phyloP scores from a whole-genome alignment of 1,139 yeast genomes.

The Yamadazyma pseudoaaseri region DNA sequence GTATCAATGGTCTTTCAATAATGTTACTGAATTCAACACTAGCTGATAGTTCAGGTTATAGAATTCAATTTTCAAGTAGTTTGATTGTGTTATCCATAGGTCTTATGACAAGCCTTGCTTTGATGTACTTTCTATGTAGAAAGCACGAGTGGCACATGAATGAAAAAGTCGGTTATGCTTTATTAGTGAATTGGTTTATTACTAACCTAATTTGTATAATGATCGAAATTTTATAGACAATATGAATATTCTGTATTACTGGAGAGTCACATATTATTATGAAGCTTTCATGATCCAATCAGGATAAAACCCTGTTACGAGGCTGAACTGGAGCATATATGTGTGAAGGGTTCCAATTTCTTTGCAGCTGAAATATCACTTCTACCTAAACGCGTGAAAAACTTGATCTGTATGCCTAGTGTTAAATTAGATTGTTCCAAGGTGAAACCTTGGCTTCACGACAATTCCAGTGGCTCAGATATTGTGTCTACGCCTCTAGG shows the following conservation, averaged over 20 bases:
- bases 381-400: slow-evolving; percentile 1
- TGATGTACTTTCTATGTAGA: slow-evolving; percentile 58
- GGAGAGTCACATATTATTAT: background rate
- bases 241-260: no score
- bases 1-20: slow-evolving; percentile 58
- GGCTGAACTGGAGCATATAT: no score
- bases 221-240: slow-evolving; percentile 4
- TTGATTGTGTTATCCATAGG: slow-evolving; percentile 52
- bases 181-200: slow-evolving; percentile 56
- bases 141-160: slow-evolving; percentile 66
- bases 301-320: no score
- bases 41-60: slow-evolving; percentile 14
- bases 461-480: slow-evolving; percentile 10
- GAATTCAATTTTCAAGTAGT: slow-evolving; percentile 38
- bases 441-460: slow-evolving; percentile 21
- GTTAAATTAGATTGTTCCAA: slow-evolving; percentile 28
- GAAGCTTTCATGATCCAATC: no score
- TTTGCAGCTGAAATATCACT: no score
- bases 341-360: no score
- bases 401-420: slow-evolving; percentile 23
- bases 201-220: slow-evolving; percentile 41
- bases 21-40: slow-evolving; percentile 24
- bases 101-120: slow-evolving; percentile 50
- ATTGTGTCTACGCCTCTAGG: slow-evolving; percentile 56
- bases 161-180: slow-evolving; percentile 49